phyloP scores from a whole-genome alignment of 768 basidiomycete genomes.

The Amanita polypyramis region DNA sequence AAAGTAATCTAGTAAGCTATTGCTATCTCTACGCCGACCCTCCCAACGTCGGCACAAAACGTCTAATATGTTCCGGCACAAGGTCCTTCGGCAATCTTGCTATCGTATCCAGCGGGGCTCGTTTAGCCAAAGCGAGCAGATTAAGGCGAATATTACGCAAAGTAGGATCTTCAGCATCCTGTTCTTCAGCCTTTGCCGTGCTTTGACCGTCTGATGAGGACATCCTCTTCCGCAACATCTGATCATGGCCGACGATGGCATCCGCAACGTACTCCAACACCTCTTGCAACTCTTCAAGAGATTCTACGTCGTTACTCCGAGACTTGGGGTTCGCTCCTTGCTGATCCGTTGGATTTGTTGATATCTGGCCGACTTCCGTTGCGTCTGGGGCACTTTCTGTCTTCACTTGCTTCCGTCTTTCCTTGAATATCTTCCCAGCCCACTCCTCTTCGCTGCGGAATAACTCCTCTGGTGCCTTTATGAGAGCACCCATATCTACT shows the following conservation, averaged over 20 bases:
- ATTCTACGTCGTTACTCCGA: slow-evolving; percentile 20
- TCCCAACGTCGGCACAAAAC: slow-evolving; percentile 47
- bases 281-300: slow-evolving; percentile 37
- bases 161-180: slow-evolving; percentile 32
- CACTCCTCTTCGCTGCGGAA: slow-evolving; percentile 42
- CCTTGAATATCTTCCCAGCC: slow-evolving; percentile 33
- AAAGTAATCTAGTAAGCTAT: background rate
- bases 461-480: slow-evolving; percentile 35
- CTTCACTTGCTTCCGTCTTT: slow-evolving; percentile 12
- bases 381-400: slow-evolving; percentile 8
- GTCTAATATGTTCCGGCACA: slow-evolving; percentile 55
- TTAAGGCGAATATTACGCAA: slow-evolving; percentile 58
- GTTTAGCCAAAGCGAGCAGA: slow-evolving; percentile 66
- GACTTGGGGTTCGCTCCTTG: slow-evolving; percentile 8
- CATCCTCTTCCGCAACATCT: slow-evolving; percentile 14
- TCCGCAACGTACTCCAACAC: slow-evolving; percentile 51
- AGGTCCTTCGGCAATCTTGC: slow-evolving; percentile 52
- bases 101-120: slow-evolving; percentile 66
- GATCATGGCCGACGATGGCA: slow-evolving; percentile 36
- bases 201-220: background rate
- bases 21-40: slow-evolving; percentile 11
- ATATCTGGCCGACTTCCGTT: slow-evolving; percentile 9
- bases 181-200: background rate
- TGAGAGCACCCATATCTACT: slow-evolving; percentile 43
- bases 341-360: background rate